Conservation (phyloP, 805 yeast species). For the Cyberlindnera veronae region DNA sequence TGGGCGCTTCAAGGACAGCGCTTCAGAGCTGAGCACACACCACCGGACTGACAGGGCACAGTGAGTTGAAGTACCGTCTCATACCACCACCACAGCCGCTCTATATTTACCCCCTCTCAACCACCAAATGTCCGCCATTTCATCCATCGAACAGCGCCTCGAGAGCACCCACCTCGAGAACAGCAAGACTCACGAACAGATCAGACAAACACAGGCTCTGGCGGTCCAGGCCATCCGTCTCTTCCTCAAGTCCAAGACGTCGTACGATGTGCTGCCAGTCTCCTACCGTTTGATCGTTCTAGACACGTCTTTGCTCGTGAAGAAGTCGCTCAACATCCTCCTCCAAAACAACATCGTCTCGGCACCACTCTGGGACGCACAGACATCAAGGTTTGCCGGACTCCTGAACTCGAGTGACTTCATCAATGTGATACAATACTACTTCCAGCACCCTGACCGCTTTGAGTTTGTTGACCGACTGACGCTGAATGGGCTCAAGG, state of each 20-base stretch:
- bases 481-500: constrained; percentile 79
- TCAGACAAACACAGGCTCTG: constrained; percentile 43
- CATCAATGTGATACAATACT: constrained; percentile 91
- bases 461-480: constrained; percentile 83
- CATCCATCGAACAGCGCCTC: constrained; percentile 26
- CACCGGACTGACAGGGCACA: no score
- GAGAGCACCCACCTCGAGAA: constrained; percentile 23
- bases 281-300: constrained; percentile 88
- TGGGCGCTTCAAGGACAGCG: no score
- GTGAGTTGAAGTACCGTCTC: no score
- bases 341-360: constrained; percentile 92
- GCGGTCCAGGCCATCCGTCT: constrained; percentile 80
- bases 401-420: constrained; percentile 88
- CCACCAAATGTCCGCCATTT: constrained; percentile 8
- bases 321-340: constrained; percentile 84
- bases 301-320: constrained; percentile 86
- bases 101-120: neutral
- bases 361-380: constrained; percentile 95
- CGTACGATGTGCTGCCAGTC: constrained; percentile 96
- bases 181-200: constrained; percentile 4
- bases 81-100: neutral
- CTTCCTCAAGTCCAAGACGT: constrained; percentile 84
- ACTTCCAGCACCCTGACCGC: constrained; percentile 83
- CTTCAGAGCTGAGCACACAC: no score
- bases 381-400: constrained; percentile 89